These are phyloP conservation scores for Sporothrix variecibatus DNA, from an alignment of 2,329 filamentous ascomycete genomes.

Conservation along the genomic window DNA sequence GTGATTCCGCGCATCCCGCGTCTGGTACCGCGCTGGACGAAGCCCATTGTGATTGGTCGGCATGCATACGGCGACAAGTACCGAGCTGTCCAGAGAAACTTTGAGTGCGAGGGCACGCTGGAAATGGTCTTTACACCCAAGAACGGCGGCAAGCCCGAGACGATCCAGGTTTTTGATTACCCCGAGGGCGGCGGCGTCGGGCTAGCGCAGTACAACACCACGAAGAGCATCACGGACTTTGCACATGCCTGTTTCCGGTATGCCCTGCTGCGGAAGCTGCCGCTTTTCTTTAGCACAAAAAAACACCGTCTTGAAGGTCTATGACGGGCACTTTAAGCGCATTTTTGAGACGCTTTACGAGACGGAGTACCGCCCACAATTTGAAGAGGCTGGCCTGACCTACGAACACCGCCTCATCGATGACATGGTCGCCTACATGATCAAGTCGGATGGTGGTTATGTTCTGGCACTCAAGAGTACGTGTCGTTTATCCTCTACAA, in stretches of 20 bases:
- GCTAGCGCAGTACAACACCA: constrained; percentile 97
- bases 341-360: constrained; percentile 98
- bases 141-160: constrained; percentile 71
- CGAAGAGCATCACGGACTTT: constrained; percentile 91
- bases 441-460: constrained; percentile 96
- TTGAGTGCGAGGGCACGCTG: constrained; percentile 80
- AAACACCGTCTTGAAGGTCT: constrained; percentile 99
- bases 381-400: constrained; percentile 92
- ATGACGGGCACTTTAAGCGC: constrained; percentile 98
- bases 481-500: neutral
- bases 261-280: constrained; percentile 76
- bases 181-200: constrained; percentile 82
- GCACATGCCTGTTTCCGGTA: constrained; percentile 97
- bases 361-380: constrained; percentile 78
- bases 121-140: constrained; percentile 93
- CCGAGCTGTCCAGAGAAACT: constrained; percentile 87
- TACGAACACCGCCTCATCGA: constrained; percentile 99
- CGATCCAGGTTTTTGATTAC: constrained; percentile 89
- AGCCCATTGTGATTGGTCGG: constrained; percentile 97
- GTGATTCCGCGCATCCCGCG: constrained; percentile 91
- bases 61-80: constrained; percentile 99
- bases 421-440: constrained; percentile 99
- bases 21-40: constrained; percentile 95
- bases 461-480: constrained; percentile 96
- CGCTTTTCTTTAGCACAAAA: constrained; percentile 99